Evolutionary conservation across 2,329 filamentous ascomycete species (phyloP), one percentile per base, ranked within the genome.

Genomic region (Neurospora crassa): DNA sequence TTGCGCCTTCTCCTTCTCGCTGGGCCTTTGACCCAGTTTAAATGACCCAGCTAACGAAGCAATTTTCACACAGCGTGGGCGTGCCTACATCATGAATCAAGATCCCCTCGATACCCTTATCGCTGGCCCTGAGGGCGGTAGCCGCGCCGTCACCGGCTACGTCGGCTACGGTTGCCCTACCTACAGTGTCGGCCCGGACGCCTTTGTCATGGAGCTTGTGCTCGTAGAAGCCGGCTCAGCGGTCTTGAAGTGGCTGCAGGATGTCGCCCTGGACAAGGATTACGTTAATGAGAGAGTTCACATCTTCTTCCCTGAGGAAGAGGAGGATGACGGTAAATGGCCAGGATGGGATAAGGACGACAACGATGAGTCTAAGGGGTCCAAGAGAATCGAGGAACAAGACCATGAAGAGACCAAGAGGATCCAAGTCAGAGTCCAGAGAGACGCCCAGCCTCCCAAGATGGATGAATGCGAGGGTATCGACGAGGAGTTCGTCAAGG

Each of bases 141-240:
- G 87, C 74, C 77, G 80, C 0, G 74, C 78, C 16, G 80, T 81
- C 2, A 71, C 74, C 1, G 75, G 77, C 45, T 82, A 84, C 76
- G 82, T 83, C 0, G 74, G 79, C 12, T 82, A 86, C 63, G 90
- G 91, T 5, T 91, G 88, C 74, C 91, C 91, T 5, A 86, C 89
- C 73, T 91, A 91, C 79, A 90, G 90, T n/a, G 87, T 90, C 1
- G 90, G 90, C 3, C 88, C 91, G 73, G 88, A 91, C 73, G 76
- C 80, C 1, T 77, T 83, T 42, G 83, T 88, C 76, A 81, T 82
- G 8, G 92, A 96, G 78, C 82, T 83, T 45, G 85, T 92, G 73
- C 84, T 94, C 69, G 82, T 90, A n/a, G 75, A 77, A 10, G 76
- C 77, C 2, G 75, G 75, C 40, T 70, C 73, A 5, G 71, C 76